Evolutionary conservation across 202 grass and related monocot genomes (phyloP), one percentile per base, ranked within the genome.

Genomic region (Alloteropsis angusta): DNA sequence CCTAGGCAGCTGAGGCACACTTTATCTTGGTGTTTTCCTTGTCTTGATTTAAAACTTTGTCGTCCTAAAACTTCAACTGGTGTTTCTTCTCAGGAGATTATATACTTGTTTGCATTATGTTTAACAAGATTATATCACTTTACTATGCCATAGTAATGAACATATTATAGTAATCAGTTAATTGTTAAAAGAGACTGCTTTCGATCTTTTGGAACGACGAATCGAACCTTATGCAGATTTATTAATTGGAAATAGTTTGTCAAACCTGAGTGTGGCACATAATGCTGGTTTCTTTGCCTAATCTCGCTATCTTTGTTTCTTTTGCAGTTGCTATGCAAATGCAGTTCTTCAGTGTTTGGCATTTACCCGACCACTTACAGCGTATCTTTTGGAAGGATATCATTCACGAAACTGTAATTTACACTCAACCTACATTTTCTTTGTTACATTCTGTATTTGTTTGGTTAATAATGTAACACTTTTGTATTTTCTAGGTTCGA

Each of bases 321-420:
- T 85, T 53, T 85, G 55, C 89, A 98, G 95, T 70, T 98, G 95
- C 53, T 98, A 98, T 48, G 95, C 89, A 72, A 98, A 95, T 93
- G 87, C 64, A 61, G 87, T 98, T 66, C 83, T 98, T 85, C 95
- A 98, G 76, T 98, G 95, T 59, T 87, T 98, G 83, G 65, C 81
- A 68, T 98, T 95, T 92, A 98, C 95, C 18, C 91, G 92, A 2
- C 95, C 95, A 53, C 86, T 98, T 76, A 85, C 85, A 18, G 83
- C 87, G 3, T 98, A 94, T 80, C 84, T 98, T 71, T 80, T 88
- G 46, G 91, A 87, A 84, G 91, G 87, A 60, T 26, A 90, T 83
- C 95, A 94, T 93, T 87, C 87, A 17, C 88, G 74, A 87, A 90
- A 77, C 61, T 98, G 95, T 98, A 98, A 44, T 21, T 13, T 83